phyloP scores from a whole-genome alignment of 164 flowering plant species.

The Sedum album region DNA sequence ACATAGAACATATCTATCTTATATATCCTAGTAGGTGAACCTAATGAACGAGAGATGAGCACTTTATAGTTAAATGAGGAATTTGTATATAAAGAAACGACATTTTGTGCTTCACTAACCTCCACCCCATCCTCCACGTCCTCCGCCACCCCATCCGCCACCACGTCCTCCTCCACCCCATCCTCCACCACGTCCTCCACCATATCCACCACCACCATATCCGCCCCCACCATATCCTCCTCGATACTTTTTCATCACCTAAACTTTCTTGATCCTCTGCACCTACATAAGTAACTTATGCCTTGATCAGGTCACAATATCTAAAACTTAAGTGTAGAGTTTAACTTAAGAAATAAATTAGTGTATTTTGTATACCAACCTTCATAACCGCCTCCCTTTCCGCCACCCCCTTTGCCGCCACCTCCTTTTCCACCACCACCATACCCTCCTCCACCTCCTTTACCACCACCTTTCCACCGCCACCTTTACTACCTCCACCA shows the following conservation, averaged over 20 bases:
- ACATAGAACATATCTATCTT: too few species aligned
- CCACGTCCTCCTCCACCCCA: neutral
- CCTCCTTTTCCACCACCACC: neutral
- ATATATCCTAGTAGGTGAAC: too few species aligned
- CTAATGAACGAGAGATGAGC: too few species aligned
- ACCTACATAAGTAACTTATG: neutral
- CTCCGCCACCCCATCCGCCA: neutral
- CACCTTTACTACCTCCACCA: neutral
- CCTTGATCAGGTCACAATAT: neutral
- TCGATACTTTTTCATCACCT: neutral
- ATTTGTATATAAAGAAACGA: too few species aligned
- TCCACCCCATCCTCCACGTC: neutral
- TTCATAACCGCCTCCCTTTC: slow-evolving; percentile 3
- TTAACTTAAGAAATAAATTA: too few species aligned
- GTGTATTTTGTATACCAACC: too few species aligned
- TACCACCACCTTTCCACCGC: neutral
- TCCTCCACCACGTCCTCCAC: neutral
- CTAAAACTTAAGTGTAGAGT: neutral
- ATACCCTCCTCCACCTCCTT: neutral
- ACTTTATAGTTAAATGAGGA: too few species aligned
- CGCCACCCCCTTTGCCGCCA: neutral
- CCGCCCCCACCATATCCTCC: too few species aligned
- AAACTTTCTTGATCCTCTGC: neutral
- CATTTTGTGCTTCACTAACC: neutral
- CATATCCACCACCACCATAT: neutral